Base-by-base conservation (phyloP, 148 eudicot species). In the Hydrangea macrophylla region DNA sequence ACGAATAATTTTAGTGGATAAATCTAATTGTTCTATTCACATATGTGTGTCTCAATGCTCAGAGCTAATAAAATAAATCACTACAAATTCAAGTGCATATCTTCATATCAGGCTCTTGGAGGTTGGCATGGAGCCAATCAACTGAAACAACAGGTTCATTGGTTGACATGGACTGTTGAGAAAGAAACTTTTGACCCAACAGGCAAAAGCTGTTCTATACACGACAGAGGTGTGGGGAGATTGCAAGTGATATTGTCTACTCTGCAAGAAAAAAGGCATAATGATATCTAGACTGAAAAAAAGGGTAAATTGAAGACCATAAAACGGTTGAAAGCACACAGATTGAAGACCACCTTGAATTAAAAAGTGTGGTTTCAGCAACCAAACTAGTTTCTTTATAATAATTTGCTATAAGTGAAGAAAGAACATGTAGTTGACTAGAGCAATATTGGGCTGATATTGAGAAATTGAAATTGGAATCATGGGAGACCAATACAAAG, bases 121-220 rank as follows among this genome's bases (percentile, higher is more conserved):
- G 79, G 68, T 94, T 90, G 35, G 84, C 79, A 85, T 88, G 92
- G 67, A 94, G 91, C 98, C 98, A 94, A 32, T 94, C 97, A 81
- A 82, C 96, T 33, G 98, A 90, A 78, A 94, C 96, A 70, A 94
- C 97, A 67, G 98, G 96, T 64, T 94, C 96, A 55, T 42, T 74
- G 18, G 85, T 75, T n/a, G 91, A 78, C 86, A 86, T 78, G 61
- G 89, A 75, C 59, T 17, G 82, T 79, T 51, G 88, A 80, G 70
- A 70, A 82, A 58, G 70, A 60, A 10, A 79, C 78, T 71, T 70
- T 82, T 10, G 71, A 80, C 58, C 75, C 80, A 58, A 48, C 74
- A 65, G 79, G 78, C 75, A 45, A 74, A 70, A 31, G 71, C 58
- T 33, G 70, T 36, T 64, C 70, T 82, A 60, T 65, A 71, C 27